A percentile compares a stretch with the other conserved stretches of the same genome.
Conservation (phyloP, 2,329 filamentous ascomycete genomes). For the Fusarium subtropicale region DNA sequence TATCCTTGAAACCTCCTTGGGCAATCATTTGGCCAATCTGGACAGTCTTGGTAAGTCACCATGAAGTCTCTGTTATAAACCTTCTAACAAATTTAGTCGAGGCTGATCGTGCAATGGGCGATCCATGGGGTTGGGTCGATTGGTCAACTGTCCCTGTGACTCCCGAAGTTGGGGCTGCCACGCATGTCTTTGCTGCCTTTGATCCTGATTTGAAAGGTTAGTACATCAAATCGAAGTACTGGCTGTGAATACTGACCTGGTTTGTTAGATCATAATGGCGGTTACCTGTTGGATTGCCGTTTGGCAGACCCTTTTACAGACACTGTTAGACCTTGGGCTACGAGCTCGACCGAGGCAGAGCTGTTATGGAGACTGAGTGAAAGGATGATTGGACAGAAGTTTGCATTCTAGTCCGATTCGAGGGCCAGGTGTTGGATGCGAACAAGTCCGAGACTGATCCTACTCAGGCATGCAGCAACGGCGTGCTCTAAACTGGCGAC, state of each 20-base stretch:
- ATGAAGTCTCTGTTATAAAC: rapidly evolving
- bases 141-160: constrained; percentile 12
- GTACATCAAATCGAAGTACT: rapidly evolving
- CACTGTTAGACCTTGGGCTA: constrained; percentile 29
- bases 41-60: not conserved
- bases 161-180: constrained; percentile 21
- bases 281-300: constrained; percentile 16
- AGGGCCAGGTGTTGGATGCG: not conserved
- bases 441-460: not conserved
- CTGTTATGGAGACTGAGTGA: constrained; percentile 32
- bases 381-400: constrained; percentile 27
- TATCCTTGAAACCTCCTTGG: not conserved
- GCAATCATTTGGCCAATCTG: not conserved
- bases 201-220: constrained; percentile 14
- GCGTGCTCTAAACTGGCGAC: not conserved
- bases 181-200: constrained; percentile 32
- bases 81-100: not conserved
- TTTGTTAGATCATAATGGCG: constrained; percentile 21
- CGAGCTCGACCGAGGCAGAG: constrained; percentile 21
- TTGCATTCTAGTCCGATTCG: not conserved
- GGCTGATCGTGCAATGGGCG: constrained; percentile 12
- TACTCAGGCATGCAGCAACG: not conserved
- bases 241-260: not conserved
- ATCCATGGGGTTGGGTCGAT: constrained; percentile 20
- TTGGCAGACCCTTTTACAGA: constrained; percentile 20